These are phyloP conservation scores for Aspergillus ustus DNA, from an alignment of 2,329 filamentous ascomycete species.

Conservation along the genomic window DNA sequence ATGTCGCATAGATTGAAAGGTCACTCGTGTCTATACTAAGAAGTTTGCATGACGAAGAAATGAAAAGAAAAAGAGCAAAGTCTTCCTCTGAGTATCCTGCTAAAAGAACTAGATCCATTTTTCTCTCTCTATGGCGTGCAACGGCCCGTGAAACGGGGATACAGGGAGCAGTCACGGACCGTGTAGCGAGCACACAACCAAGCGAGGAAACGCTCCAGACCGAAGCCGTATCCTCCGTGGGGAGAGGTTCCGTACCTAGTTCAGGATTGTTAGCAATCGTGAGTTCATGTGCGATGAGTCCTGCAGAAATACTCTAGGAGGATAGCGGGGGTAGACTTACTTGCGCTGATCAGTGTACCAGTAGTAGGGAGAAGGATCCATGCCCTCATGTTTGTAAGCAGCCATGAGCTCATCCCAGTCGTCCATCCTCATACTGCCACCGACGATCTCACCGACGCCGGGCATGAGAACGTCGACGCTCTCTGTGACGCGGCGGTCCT, in stretches of 20 bases:
- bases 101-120: not conserved
- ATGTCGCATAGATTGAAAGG: not conserved
- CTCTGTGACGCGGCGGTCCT: constrained; percentile 85
- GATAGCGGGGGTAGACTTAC: constrained; percentile 58
- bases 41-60: not conserved
- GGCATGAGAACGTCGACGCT: constrained; percentile 89
- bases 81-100: not conserved
- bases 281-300: not conserved
- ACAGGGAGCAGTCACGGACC: constrained; percentile 62
- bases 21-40: not conserved
- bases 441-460: constrained; percentile 94
- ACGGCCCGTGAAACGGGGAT: constrained; percentile 55
- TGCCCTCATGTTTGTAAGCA: constrained; percentile 84
- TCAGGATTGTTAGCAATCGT: constrained; percentile 1
- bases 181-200: constrained; percentile 71
- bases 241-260: constrained; percentile 84
- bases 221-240: constrained; percentile 91
- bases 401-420: constrained; percentile 86
- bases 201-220: constrained; percentile 78
- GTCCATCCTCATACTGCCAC: constrained; percentile 95
- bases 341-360: constrained; percentile 99
- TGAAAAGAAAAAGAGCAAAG: not conserved
- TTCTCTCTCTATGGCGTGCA: constrained; percentile 49
- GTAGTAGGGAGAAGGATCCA: constrained; percentile 85
- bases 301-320: not conserved